Percentiles rank a stretch among this genome's conserved stretches.
phyloP scores from a whole-genome alignment of 2,329 filamentous ascomycete species.

The Alternaria sp. region DNA sequence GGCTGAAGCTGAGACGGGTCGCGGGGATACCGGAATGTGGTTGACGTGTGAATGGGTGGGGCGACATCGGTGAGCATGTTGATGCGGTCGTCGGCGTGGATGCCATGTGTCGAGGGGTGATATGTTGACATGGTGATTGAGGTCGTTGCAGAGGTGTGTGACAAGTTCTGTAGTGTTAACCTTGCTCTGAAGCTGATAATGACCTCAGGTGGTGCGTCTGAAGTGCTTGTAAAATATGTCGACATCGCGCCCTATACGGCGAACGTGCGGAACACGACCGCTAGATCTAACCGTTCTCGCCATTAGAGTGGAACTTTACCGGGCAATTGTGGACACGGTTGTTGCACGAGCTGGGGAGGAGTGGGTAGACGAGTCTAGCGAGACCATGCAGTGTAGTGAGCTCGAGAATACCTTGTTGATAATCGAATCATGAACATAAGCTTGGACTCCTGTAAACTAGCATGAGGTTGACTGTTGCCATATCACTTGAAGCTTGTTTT shows the following conservation, averaged over 20 bases:
- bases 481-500: not conserved
- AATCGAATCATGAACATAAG: not conserved
- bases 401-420: not conserved
- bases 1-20: constrained; percentile 72
- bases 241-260: constrained; percentile 25
- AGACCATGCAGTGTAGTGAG: not conserved
- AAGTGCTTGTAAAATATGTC: constrained; percentile 24
- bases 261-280: constrained; percentile 4
- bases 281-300: constrained; percentile 18
- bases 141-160: not conserved
- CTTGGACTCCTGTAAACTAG: not conserved
- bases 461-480: not conserved
- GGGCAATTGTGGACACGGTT: constrained; percentile 14
- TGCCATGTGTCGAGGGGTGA: constrained; percentile 72
- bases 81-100: constrained; percentile 83
- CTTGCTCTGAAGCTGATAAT: not conserved
- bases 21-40: constrained; percentile 82
- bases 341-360: constrained; percentile 7
- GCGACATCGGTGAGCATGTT: constrained; percentile 81
- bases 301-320: constrained; percentile 18
- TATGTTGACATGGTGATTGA: constrained; percentile 17
- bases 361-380: constrained; percentile 2
- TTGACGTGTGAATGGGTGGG: constrained; percentile 88
- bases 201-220: not conserved
- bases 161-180: not conserved